phyloP scores from a whole-genome alignment of 2,329 filamentous ascomycete genomes.

The Aspergillus eucalypticola region DNA sequence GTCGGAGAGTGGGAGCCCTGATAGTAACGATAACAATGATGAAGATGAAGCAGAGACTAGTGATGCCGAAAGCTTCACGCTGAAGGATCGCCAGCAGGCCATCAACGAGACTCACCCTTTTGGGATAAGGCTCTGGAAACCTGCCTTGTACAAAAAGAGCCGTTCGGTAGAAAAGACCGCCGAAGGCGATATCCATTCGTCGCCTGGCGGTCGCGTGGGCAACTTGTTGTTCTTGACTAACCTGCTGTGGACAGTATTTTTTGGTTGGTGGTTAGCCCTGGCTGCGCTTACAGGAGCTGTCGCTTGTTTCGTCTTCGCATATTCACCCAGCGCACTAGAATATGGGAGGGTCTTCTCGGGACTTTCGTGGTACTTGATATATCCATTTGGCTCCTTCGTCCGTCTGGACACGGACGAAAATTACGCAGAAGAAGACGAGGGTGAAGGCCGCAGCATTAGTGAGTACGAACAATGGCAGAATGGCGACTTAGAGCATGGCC shows the following conservation, averaged over 20 bases:
- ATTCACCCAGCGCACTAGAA: slow-evolving; percentile 74
- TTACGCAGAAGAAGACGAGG: slow-evolving; percentile 90
- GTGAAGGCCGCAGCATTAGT: slow-evolving; percentile 93
- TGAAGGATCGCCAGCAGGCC: slow-evolving; percentile 93
- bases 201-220: slow-evolving; percentile 83
- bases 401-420: slow-evolving; percentile 90
- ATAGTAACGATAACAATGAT: slow-evolving; percentile 54
- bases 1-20: slow-evolving; percentile 19
- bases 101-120: slow-evolving; percentile 99
- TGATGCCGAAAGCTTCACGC: slow-evolving; percentile 94
- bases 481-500: slow-evolving; percentile 91
- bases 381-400: slow-evolving; percentile 96
- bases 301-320: slow-evolving; percentile 76
- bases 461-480: slow-evolving; percentile 99
- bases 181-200: slow-evolving; percentile 94
- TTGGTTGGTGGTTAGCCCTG: slow-evolving; percentile 93
- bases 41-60: slow-evolving; percentile 71
- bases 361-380: slow-evolving; percentile 82
- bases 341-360: slow-evolving; percentile 86
- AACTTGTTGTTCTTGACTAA: slow-evolving; percentile 86
- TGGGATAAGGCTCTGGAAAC: slow-evolving; percentile 98
- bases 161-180: slow-evolving; percentile 95
- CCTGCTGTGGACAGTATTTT: slow-evolving; percentile 81
- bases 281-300: slow-evolving; percentile 73
- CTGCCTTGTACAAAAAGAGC: slow-evolving; percentile 95